Evolutionary conservation across 805 yeast species (phyloP).

Genomic region (Lachancea sp.): DNA sequence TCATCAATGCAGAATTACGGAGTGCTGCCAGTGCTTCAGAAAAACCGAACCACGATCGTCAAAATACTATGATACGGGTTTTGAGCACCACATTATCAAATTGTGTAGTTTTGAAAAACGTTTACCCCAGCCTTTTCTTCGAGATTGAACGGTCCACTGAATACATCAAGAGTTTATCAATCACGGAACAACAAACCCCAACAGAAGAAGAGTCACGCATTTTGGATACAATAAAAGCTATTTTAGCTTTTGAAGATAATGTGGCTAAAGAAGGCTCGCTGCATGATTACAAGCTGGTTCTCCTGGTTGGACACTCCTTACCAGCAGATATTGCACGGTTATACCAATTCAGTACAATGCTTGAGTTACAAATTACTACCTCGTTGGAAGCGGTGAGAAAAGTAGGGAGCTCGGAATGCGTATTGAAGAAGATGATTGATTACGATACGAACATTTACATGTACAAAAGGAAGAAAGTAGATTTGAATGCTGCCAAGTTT

Average conservation of each 20-base stretch:
- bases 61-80: constrained; percentile 8
- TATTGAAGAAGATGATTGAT: constrained; percentile 19
- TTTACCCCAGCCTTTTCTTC: constrained; percentile 19
- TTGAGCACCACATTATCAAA: constrained; percentile 14
- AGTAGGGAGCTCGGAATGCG: constrained; percentile 15
- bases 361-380: constrained; percentile 18
- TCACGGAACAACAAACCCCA: neutral
- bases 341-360: constrained; percentile 14
- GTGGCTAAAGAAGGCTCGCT: constrained; percentile 1
- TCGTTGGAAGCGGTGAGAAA: constrained; percentile 13
- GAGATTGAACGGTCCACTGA: constrained; percentile 5
- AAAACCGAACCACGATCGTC: neutral
- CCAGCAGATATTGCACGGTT: constrained; percentile 13
- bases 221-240: neutral
- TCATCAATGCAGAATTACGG: constrained; percentile 20
- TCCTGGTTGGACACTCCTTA: constrained; percentile 12
- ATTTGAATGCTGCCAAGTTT: neutral
- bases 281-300: constrained; percentile 17
- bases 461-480: constrained; percentile 11
- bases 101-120: constrained; percentile 12
- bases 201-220: neutral
- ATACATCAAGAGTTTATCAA: neutral
- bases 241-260: neutral
- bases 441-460: constrained; percentile 19
- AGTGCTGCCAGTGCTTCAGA: neutral